phyloP scores from a whole-genome alignment of 2,329 filamentous ascomycete genomes.

The Tolypocladium paradoxum region DNA sequence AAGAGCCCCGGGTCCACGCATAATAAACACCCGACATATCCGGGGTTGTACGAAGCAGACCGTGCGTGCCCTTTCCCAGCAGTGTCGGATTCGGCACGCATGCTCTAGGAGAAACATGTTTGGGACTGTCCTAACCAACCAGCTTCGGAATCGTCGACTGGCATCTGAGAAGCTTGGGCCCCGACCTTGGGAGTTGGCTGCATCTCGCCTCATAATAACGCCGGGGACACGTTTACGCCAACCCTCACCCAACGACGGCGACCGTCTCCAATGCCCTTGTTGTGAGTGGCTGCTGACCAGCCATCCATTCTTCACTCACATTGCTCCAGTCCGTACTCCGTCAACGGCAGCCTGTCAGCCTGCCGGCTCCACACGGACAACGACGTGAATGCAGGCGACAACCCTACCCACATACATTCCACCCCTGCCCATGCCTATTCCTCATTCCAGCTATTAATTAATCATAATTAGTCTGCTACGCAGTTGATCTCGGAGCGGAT shows the following conservation, averaged over 20 bases:
- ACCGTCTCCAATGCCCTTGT: not conserved
- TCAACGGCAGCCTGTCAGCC: not conserved
- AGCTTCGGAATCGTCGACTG: not conserved
- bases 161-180: not conserved
- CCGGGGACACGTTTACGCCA: no score
- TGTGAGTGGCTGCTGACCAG: not conserved
- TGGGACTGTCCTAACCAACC: not conserved
- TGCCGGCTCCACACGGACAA: not conserved
- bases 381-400: not conserved
- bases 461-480: not conserved
- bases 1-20: not conserved
- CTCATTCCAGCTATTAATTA: not conserved
- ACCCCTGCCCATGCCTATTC: not conserved
- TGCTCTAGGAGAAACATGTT: not conserved
- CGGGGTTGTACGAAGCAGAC: not conserved
- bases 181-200: no score
- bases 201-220: no score
- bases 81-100: not conserved
- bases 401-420: not conserved
- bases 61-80: not conserved
- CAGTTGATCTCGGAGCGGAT: not conserved
- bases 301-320: not conserved
- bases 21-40: not conserved
- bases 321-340: no score
- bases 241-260: not conserved